Evolutionary conservation across 1,139 yeast genomes (phyloP).

Genomic region (Debaryomyces subglobosus): DNA sequence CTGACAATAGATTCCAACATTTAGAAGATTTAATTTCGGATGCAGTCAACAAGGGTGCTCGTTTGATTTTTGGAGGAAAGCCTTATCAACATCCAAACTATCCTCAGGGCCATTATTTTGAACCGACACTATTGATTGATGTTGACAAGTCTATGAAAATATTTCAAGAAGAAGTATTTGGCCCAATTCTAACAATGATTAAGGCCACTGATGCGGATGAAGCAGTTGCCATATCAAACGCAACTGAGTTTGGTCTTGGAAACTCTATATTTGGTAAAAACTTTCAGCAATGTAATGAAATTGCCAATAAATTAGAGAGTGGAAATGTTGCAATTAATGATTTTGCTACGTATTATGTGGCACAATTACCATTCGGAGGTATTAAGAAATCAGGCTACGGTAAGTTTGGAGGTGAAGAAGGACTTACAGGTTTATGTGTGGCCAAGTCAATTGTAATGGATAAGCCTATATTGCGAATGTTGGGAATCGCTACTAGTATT

Average conservation of each 20-base stretch:
- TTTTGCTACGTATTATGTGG: constrained; percentile 93
- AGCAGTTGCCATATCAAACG: constrained; percentile 79
- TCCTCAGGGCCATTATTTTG: constrained; percentile 92
- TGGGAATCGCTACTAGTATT: constrained; percentile 71
- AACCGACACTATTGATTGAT: constrained; percentile 83
- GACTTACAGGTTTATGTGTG: constrained; percentile 82
- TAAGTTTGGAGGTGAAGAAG: constrained; percentile 96
- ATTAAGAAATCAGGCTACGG: constrained; percentile 92
- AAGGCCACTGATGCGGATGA: constrained; percentile 66
- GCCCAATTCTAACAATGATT: constrained; percentile 82
- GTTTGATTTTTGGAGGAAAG: constrained; percentile 75
- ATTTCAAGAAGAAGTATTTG: constrained; percentile 90
- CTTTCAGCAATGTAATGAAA: constrained; percentile 55
- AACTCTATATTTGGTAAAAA: constrained; percentile 81
- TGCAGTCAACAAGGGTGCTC: constrained; percentile 84
- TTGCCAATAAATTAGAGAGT: constrained; percentile 65
- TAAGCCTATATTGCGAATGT: constrained; percentile 60
- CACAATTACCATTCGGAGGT: constrained; percentile 97
- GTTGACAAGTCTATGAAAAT: constrained; percentile 78
- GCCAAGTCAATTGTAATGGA: constrained; percentile 89
- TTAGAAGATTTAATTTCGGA: constrained; percentile 68
- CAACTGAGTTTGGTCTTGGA: constrained; percentile 90
- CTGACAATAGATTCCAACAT: constrained; percentile 68
- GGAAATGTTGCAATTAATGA: constrained; percentile 97
- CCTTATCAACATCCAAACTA: constrained; percentile 83